phyloP scores from a whole-genome alignment of 192 early-diverging fungal genomes.

The Coemansia sp. region DNA sequence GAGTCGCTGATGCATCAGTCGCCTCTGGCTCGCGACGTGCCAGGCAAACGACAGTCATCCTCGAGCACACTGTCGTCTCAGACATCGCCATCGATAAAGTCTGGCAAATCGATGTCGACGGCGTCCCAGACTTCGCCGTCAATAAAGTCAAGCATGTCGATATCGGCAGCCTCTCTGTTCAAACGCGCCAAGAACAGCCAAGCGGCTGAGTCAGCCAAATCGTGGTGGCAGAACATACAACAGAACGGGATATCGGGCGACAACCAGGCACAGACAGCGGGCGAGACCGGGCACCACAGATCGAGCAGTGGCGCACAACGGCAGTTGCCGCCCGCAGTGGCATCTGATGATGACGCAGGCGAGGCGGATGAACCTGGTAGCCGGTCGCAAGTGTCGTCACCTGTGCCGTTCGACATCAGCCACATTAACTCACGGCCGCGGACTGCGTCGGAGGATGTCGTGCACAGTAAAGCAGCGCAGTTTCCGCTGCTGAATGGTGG shows the following conservation, averaged over 20 bases:
- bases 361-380: background rate
- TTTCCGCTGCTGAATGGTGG: slow-evolving; percentile 20
- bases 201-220: slow-evolving; percentile 48
- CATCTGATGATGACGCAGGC: background rate
- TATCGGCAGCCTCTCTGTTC: slow-evolving; percentile 33
- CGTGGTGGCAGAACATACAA: slow-evolving; percentile 52
- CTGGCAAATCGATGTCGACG: slow-evolving; percentile 17
- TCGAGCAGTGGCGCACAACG: background rate
- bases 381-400: background rate
- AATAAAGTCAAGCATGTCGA: slow-evolving; percentile 30
- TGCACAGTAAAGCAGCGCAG: slow-evolving; percentile 16
- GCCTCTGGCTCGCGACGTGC: background rate
- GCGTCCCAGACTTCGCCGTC: slow-evolving; percentile 6
- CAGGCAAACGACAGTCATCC: slow-evolving; percentile 2
- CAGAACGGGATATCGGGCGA: slow-evolving; percentile 9
- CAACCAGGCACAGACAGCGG: no score
- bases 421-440: slow-evolving; percentile 15
- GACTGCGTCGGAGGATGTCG: slow-evolving; percentile 2
- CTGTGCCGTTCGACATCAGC: background rate
- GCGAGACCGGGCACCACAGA: background rate
- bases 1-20: slow-evolving; percentile 11
- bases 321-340: background rate
- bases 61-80: background rate
- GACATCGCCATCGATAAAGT: slow-evolving; percentile 20
- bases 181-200: slow-evolving; percentile 51